phyloP scores from a whole-genome alignment of 176 grass and related monocot species.

The barley (Hordeum vulgare) region DNA sequence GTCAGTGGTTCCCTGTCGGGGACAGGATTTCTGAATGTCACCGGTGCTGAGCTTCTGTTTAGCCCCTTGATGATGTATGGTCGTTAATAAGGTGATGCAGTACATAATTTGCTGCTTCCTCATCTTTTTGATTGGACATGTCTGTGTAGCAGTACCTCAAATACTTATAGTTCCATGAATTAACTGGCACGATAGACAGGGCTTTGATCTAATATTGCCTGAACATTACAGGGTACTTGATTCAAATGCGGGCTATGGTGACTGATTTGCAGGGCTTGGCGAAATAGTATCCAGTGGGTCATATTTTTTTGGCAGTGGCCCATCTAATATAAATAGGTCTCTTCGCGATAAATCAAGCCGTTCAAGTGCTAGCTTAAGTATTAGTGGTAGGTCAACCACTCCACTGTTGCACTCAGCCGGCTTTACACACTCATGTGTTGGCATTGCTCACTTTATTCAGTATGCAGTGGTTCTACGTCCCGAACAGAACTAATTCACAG shows the following conservation, averaged over 20 bases:
- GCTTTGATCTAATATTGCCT: neutral
- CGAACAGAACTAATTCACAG: neutral
- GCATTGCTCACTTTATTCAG: neutral
- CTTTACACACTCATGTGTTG: neutral
- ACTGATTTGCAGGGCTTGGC: neutral
- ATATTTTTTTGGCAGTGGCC: neutral
- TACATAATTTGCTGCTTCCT: neutral
- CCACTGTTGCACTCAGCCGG: neutral
- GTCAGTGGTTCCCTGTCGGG: neutral
- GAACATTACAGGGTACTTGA: neutral
- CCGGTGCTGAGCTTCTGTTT: neutral
- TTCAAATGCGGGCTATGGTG: neutral
- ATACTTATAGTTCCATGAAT: neutral
- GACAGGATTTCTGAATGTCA: neutral
- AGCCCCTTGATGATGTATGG: neutral
- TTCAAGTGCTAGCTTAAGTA: neutral
- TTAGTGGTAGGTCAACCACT: neutral
- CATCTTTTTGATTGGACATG: neutral
- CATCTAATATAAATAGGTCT: conserved; percentile 12
- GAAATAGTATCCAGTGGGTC: neutral
- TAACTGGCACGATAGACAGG: neutral
- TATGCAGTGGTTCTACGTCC: neutral
- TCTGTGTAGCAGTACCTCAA: neutral
- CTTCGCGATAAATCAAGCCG: neutral
- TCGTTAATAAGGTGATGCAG: neutral